These are phyloP conservation scores for Pyricularia pennisetigena DNA, from an alignment of 2,329 filamentous ascomycete species.

Conservation along the genomic window DNA sequence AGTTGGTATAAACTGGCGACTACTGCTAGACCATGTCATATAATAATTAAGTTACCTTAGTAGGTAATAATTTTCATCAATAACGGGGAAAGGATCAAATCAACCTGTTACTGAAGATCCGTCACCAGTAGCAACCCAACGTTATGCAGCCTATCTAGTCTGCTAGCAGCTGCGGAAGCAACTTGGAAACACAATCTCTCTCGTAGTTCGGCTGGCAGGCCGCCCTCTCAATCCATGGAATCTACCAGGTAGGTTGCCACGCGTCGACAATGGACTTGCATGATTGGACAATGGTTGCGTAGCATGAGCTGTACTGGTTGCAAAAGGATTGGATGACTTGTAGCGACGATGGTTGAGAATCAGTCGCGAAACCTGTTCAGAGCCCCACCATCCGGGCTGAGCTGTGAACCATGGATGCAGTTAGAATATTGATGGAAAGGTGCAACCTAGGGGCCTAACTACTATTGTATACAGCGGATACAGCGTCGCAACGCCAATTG, in stretches of 20 bases:
- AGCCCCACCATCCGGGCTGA: background rate
- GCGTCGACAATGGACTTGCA: background rate
- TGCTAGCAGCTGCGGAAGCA: background rate
- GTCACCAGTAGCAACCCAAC: background rate
- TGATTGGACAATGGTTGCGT: background rate
- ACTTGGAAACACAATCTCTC: background rate
- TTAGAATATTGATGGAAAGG: no score
- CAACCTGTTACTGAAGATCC: background rate
- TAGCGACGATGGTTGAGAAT: background rate
- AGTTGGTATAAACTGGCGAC: background rate
- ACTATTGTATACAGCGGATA: background rate
- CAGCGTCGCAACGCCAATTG: background rate
- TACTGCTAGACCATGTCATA: background rate
- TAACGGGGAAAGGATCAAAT: background rate
- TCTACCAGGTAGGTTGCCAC: background rate
- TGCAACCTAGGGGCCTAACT: background rate
- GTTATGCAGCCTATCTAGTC: background rate
- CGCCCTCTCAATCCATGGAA: background rate
- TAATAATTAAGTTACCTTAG: background rate
- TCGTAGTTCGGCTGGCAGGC: background rate
- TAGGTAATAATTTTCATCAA: background rate
- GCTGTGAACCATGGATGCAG: background rate
- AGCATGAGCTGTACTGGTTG: background rate
- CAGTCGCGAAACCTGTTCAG: background rate
- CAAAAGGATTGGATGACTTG: background rate